Base-by-base conservation (phyloP, 2,329 filamentous ascomycete genomes). In the Lecanicillium sp. region DNA sequence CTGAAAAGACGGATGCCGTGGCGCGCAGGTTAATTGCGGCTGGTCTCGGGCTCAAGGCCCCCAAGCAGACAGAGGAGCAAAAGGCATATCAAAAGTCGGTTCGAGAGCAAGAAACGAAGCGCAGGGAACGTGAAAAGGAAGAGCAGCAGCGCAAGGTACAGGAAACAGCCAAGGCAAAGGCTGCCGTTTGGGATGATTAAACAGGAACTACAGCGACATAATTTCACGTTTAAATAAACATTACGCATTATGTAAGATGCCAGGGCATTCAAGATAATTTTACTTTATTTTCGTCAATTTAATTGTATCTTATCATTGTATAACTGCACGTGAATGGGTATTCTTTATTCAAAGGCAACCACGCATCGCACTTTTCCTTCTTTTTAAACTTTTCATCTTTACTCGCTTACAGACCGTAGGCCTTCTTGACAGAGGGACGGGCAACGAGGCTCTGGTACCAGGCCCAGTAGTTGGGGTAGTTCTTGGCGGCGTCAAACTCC, bases 1-100 rank as follows among this genome's bases (percentile, higher is more conserved):
- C 88, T 0, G 89, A 95, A 63, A 98, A 95, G 69, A 94, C 89
- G 45, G 94, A 94, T 44, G 86, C 88, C 1, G 87, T 94, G 29
- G 92, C 92, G 5, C 77, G 84, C 45, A 72, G 92, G 43, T 73
- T 98, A 75, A 96, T 98, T 57, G 88, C 87, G 1, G 85, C 84
- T 4, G 88, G 85, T 1, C 65, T 96, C 48, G 92, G 92, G 1
- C 75, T 95, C 39, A 78, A 80, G 53, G 78, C 81, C 25, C 86
- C 87, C 22, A 83, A 78, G 65, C 75, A 81, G 58, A 95, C 87
- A 2, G 87, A 94, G 45, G 89, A 95, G 63, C 85, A 95, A 69
- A 75, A 73, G 50, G 85, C 86, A 38, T 96, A 92, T 57, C 89
- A 96, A 52, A 77, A 73, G 48, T 82, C 85, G 1, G 68, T 92